These are phyloP conservation scores for Globisporangium barbulae DNA, from an alignment of 352 stramenopile genomes.

Conservation along the genomic window DNA sequence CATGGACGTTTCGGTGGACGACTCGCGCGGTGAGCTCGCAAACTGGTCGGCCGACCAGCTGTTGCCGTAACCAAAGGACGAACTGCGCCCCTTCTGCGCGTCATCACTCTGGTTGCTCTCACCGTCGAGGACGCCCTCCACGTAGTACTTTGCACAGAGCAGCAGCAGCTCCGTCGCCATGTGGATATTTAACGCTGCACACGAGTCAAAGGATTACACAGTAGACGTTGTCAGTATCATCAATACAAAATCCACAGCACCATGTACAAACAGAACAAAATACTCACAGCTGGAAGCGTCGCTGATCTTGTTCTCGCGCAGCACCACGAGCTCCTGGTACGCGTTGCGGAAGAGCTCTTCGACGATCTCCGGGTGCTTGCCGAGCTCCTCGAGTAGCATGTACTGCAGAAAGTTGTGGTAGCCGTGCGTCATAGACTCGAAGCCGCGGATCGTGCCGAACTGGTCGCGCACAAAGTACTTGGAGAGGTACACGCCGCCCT, in stretches of 20 bases:
- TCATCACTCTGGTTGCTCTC: slow-evolving; percentile 35
- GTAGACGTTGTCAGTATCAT: background rate
- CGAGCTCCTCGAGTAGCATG: slow-evolving; percentile 83
- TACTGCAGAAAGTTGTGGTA: slow-evolving; percentile 90
- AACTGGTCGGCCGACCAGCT: slow-evolving; percentile 59
- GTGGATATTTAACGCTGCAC: slow-evolving; percentile 60
- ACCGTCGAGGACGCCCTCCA: slow-evolving; percentile 34
- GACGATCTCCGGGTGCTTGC: slow-evolving; percentile 68
- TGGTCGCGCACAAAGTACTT: slow-evolving; percentile 90
- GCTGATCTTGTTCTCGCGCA: slow-evolving; percentile 36
- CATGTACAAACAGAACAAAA: background rate
- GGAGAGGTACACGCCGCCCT: slow-evolving; percentile 78
- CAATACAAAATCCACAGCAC: background rate
- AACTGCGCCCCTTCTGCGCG: slow-evolving; percentile 30
- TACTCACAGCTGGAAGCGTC: slow-evolving; percentile 56
- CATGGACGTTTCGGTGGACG: slow-evolving; percentile 63
- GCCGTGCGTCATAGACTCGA: slow-evolving; percentile 86
- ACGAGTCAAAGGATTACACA: background rate
- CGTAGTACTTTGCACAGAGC: slow-evolving; percentile 60
- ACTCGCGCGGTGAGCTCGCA: slow-evolving; percentile 50
- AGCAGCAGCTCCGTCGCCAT: slow-evolving; percentile 65
- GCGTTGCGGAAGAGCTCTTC: slow-evolving; percentile 70
- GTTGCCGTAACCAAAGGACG: slow-evolving; percentile 45
- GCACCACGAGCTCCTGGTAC: slow-evolving; percentile 53
- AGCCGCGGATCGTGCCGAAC: slow-evolving; percentile 86